Conservation (phyloP, 83 land plant species). For the Thuja plicata region DNA sequence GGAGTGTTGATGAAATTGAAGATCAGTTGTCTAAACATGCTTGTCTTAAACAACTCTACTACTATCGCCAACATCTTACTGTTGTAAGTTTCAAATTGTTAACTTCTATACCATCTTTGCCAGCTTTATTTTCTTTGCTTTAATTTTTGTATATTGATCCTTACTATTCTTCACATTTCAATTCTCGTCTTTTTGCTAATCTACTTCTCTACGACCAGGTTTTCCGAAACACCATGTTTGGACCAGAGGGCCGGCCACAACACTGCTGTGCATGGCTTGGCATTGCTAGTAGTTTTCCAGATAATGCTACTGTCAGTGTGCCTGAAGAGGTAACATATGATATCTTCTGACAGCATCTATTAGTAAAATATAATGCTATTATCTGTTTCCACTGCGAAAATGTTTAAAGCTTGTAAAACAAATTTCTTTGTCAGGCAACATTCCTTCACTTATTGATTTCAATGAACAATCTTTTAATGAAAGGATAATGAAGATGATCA, state of each 20-base stretch:
- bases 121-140: slow-evolving; percentile 8
- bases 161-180: background rate
- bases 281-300: slow-evolving; percentile 93
- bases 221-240: slow-evolving; percentile 99
- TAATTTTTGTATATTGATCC: background rate
- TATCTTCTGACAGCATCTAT: background rate
- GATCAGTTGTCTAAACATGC: slow-evolving; percentile 77
- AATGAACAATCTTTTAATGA: background rate
- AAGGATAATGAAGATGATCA: background rate
- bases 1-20: slow-evolving; percentile 98
- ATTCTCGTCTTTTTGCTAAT: slow-evolving; percentile 7
- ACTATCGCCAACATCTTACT: slow-evolving; percentile 92
- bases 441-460: background rate
- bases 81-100: slow-evolving; percentile 51
- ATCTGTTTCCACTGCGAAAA: background rate
- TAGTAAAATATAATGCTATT: background rate
- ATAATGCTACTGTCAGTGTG: slow-evolving; percentile 83
- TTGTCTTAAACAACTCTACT: slow-evolving; percentile 85
- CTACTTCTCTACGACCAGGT: slow-evolving; percentile 43
- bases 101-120: background rate
- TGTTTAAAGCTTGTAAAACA: background rate
- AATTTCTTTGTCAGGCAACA: background rate
- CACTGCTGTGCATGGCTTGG: slow-evolving; percentile 99
- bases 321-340: slow-evolving; percentile 80
- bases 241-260: slow-evolving; percentile 99